phyloP scores from a whole-genome alignment of 1,284 basidiomycete species.

The Ceratobasidium sp. region DNA sequence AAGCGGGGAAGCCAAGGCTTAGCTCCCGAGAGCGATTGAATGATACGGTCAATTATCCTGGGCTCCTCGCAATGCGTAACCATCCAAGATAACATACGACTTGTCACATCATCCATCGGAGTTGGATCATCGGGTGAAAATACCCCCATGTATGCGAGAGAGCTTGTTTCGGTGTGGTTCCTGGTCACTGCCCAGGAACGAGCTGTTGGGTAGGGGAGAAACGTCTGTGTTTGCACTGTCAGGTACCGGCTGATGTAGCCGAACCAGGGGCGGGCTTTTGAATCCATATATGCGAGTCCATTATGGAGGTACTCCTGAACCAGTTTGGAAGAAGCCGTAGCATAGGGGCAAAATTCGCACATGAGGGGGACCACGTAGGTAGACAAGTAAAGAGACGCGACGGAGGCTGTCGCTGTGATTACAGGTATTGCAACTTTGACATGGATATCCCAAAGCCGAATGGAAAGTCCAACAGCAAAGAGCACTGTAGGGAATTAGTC shows the following conservation, averaged over 20 bases:
- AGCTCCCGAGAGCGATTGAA: neutral
- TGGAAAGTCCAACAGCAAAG: neutral
- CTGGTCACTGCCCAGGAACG: too few relatives aligned
- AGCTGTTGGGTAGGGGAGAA: too few relatives aligned
- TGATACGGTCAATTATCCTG: neutral
- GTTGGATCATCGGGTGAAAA: too few relatives aligned
- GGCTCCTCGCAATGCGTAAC: neutral
- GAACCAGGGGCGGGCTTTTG: too few relatives aligned
- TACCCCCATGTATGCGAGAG: too few relatives aligned
- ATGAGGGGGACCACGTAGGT: neutral
- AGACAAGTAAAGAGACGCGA: neutral
- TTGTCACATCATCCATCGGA: neutral
- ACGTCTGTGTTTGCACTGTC: too few relatives aligned
- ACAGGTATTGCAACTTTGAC: neutral
- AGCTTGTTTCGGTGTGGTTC: too few relatives aligned
- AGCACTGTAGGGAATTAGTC: neutral
- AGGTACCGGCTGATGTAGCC: too few relatives aligned
- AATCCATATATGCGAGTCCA: too few relatives aligned
- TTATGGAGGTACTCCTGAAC: too few relatives aligned
- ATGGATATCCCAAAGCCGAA: constrained; percentile 5
- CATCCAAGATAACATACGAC: constrained; percentile 5
- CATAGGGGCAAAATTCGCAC: neutral
- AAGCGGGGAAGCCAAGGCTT: constrained; percentile 8
- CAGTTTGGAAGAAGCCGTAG: too few relatives aligned
- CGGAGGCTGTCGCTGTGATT: neutral